A percentile compares a stretch with the other conserved stretches of the same genome.
Evolutionary conservation across 306 rosid genomes (phyloP).

Genomic region (Notholithocarpus densiflorus): DNA sequence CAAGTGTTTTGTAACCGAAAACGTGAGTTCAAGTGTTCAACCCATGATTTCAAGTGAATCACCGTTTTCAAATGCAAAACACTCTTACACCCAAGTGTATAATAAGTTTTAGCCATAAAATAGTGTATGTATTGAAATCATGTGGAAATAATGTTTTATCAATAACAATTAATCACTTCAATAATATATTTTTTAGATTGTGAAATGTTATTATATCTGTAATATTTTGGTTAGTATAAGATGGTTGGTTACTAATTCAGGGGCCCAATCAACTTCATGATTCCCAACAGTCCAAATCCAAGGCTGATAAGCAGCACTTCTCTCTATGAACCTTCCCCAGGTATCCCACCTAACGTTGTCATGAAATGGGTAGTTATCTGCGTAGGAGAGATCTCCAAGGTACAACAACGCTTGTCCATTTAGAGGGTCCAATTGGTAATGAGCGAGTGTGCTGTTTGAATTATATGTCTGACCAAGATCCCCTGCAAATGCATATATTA

Average conservation of each 20-base stretch:
- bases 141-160: too few species aligned
- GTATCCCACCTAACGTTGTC: conserved; percentile 28
- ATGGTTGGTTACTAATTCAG: conserved; percentile 35
- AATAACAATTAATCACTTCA: too few species aligned
- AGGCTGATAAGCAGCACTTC: conserved; percentile 50
- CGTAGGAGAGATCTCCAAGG: conserved; percentile 57
- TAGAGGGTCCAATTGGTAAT: conserved; percentile 41
- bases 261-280: conserved; percentile 44
- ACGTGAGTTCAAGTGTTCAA: too few species aligned
- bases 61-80: too few species aligned
- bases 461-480: conserved; percentile 53
- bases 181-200: too few species aligned
- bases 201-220: too few species aligned
- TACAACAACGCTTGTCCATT: conserved; percentile 35
- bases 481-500: neutral
- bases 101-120: too few species aligned
- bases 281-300: conserved; percentile 59
- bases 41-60: too few species aligned
- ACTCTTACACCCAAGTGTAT: too few species aligned
- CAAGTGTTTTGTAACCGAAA: too few species aligned
- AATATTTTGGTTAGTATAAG: too few species aligned
- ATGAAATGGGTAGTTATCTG: conserved; percentile 35
- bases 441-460: conserved; percentile 44
- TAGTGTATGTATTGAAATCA: too few species aligned
- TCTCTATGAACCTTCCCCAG: conserved; percentile 30